Conservation (phyloP, 139 green algal genomes). For the Yamagishiella unicocca region DNA sequence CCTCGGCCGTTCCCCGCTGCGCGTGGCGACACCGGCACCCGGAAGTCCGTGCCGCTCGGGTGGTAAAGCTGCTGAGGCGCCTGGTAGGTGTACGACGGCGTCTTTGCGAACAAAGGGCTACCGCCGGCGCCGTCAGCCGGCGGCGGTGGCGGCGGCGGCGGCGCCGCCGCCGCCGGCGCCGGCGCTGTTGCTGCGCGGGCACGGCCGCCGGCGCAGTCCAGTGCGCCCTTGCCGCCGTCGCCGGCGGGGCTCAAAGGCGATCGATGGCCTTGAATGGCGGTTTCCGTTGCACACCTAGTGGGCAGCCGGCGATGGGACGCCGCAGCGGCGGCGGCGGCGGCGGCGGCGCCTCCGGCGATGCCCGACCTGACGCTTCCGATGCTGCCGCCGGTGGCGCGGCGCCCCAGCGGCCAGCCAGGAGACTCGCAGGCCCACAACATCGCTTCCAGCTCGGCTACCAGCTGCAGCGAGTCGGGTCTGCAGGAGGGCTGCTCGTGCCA, state of each 20-base stretch:
- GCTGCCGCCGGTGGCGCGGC: neutral
- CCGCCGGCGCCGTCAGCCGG: neutral
- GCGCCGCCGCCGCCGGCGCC: neutral
- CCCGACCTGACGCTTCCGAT: neutral
- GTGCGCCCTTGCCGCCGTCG: too few relatives aligned
- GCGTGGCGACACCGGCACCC: too few relatives aligned
- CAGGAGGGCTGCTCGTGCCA: constrained; percentile 30
- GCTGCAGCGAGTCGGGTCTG: neutral
- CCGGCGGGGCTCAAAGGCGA: too few relatives aligned
- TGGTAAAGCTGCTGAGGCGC: constrained; percentile 14
- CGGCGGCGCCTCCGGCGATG: neutral
- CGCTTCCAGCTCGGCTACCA: constrained; percentile 36
- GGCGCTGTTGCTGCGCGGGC: too few relatives aligned
- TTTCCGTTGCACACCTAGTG: neutral
- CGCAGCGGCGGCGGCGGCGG: neutral
- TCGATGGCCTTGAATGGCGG: neutral
- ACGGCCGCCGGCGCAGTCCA: too few relatives aligned
- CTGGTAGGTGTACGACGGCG: neutral
- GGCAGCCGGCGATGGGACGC: neutral
- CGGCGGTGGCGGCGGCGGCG: neutral
- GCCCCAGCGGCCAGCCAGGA: neutral
- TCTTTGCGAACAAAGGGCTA: neutral
- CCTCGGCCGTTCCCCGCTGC: too few relatives aligned
- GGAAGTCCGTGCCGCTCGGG: too few relatives aligned
- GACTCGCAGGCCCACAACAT: constrained; percentile 7